phyloP scores from a whole-genome alignment of 208 protist species.

The Balamuthia mandrillaris region DNA sequence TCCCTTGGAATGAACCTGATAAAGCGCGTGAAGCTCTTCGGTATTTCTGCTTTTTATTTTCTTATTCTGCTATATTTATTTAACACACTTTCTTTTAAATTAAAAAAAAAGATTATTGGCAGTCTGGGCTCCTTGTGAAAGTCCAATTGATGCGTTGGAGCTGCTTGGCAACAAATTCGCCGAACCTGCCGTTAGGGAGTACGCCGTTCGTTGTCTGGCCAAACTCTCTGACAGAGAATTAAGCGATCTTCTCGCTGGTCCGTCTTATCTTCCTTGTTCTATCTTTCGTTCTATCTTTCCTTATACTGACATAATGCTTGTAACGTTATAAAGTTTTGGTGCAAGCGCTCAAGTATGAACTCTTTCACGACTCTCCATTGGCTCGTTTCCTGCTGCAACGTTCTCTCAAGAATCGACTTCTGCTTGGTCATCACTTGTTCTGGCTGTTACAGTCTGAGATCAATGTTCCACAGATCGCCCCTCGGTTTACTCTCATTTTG shows the following conservation, averaged over 20 bases:
- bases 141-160: no score
- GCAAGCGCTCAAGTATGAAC: no score
- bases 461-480: no score
- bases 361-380: constrained; percentile 71
- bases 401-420: constrained; percentile 57
- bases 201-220: constrained; percentile 61
- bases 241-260: constrained; percentile 57
- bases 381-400: constrained; percentile 73
- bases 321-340: no score
- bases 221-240: constrained; percentile 59
- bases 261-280: constrained; percentile 68
- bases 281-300: constrained; percentile 71
- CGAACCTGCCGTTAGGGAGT: constrained; percentile 62
- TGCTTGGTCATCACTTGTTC: constrained; percentile 73
- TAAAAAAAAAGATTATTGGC: no score
- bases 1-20: no score
- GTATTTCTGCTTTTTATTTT: no score
- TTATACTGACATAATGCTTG: neutral
- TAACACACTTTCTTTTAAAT: no score
- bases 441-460: constrained; percentile 70
- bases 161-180: constrained; percentile 73
- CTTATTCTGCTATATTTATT: no score
- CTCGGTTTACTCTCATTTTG: no score
- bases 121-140: no score
- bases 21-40: no score